Conservation (phyloP, 345 rosid species). For the Pistacia vera region DNA sequence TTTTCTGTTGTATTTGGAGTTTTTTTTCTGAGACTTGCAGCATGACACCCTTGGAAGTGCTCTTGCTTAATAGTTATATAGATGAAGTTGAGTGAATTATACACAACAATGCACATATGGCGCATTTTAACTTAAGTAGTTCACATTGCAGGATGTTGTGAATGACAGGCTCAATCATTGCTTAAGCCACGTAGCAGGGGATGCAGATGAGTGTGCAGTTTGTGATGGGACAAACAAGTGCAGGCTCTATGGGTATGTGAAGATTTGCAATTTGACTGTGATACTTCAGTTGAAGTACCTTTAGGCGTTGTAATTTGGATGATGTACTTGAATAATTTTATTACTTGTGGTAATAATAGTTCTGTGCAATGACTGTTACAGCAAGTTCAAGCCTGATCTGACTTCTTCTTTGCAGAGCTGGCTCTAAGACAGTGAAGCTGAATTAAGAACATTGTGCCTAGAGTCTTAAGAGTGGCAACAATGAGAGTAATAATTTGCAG, state of each 20-base stretch:
- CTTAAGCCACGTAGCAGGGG: slow-evolving; percentile 74
- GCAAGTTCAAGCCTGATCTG: slow-evolving; percentile 1
- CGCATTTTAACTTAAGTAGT: neutral
- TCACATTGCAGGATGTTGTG: slow-evolving; percentile 61
- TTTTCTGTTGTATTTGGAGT: neutral
- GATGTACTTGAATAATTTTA: neutral
- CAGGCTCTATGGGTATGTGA: slow-evolving; percentile 51
- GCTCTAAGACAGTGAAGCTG: neutral
- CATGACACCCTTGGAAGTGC: neutral
- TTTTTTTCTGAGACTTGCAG: neutral
- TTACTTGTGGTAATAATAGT: neutral
- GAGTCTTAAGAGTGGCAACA: neutral
- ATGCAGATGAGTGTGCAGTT: slow-evolving; percentile 67
- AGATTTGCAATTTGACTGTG: neutral
- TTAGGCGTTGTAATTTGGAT: neutral
- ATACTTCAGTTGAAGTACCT: neutral
- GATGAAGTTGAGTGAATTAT: neutral
- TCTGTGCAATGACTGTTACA: neutral
- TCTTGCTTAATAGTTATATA: neutral
- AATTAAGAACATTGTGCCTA: neutral
- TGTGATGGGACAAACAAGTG: slow-evolving; percentile 89
- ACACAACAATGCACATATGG: neutral
- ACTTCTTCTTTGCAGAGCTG: slow-evolving; percentile 2
- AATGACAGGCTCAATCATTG: slow-evolving; percentile 84
- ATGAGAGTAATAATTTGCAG: neutral